Base-by-base conservation (phyloP, 2,329 filamentous ascomycete genomes). In the Neophaeococcomyces aloes region DNA sequence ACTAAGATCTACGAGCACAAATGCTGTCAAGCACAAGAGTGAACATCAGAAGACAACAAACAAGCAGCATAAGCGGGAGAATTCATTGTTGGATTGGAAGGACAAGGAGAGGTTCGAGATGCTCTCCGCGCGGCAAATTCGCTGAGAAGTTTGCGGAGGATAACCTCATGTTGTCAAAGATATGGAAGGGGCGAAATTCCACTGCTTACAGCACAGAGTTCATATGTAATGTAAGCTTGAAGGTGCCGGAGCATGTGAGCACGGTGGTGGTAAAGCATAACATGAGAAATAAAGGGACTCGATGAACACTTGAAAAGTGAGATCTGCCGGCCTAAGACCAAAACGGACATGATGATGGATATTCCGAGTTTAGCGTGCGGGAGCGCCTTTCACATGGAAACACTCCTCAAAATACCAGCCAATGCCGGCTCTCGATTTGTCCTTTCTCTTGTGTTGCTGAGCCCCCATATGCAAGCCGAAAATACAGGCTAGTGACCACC, bases 291-390 rank as follows among this genome's bases (percentile, higher is more conserved):
- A 14, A 5, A 14, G 17, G 10, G 30, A 31, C 8, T 17, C 25
- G n/a, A 39, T 39, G 25, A 31, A 18, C 25, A 18, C 7, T 7
- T 15, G 10, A 15, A 7, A 18, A 14, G 36, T 10, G 29, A 29
- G 36, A 38, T 38, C 36, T 39, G 17, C n/a, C 7, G 10, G 18
- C 27, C 37, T 31, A 39, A 3, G 25, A 30, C 29, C 14, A 39
- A 25, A 39, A 19, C 11, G 29, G 37, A 18, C 17, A 29, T 18
- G 37, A 13, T 30, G 34, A 35, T 35, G 30, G 30, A 42, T 34
- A 42, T n/a, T 35, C 39, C 39, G 39, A 42, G 19, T 29, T 42
- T 42, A 42, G 39, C 30, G 39, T 30, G 19, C 35, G 7, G 29
- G 21, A 18, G 27, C 35, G 23, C n/a, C 29, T 23, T 32, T 23